Conservation (phyloP, 768 basidiomycete species). For the Mycena galericulata region DNA sequence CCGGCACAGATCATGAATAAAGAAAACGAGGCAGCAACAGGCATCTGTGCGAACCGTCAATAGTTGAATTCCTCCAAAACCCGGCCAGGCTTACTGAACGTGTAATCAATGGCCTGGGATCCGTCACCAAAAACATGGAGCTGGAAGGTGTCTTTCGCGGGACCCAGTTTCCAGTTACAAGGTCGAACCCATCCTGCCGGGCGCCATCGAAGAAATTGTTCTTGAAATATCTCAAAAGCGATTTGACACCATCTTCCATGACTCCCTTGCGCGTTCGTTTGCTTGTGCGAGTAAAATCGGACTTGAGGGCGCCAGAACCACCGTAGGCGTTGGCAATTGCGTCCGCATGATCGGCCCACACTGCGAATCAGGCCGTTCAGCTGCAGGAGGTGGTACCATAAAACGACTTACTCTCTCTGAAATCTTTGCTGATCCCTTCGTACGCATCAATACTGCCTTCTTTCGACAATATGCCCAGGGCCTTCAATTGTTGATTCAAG, state of each 20-base stretch:
- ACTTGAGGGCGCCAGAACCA: slow-evolving; percentile 95
- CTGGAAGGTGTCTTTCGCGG: slow-evolving; percentile 82
- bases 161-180: slow-evolving; percentile 92
- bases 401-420: slow-evolving; percentile 82
- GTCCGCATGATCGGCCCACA: slow-evolving; percentile 99
- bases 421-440: slow-evolving; percentile 80
- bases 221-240: slow-evolving; percentile 86
- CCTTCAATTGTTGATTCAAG: slow-evolving; percentile 80
- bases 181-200: slow-evolving; percentile 95
- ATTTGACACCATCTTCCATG: slow-evolving; percentile 90
- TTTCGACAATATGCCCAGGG: slow-evolving; percentile 76
- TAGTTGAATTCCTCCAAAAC: background rate
- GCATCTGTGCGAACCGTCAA: slow-evolving; percentile 68
- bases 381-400: background rate
- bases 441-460: slow-evolving; percentile 86
- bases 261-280: slow-evolving; percentile 84
- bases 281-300: slow-evolving; percentile 95
- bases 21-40: slow-evolving; percentile 83
- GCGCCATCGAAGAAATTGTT: slow-evolving; percentile 98
- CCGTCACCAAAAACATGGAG: slow-evolving; percentile 77
- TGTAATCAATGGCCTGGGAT: slow-evolving; percentile 83
- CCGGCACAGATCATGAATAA: slow-evolving; percentile 91
- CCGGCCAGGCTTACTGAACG: slow-evolving; percentile 73
- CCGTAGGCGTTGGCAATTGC: slow-evolving; percentile 90
- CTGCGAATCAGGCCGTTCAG: slow-evolving; percentile 44